Evolutionary conservation across 306 rosid species (phyloP).

Genomic region (Prosopis cineraria): DNA sequence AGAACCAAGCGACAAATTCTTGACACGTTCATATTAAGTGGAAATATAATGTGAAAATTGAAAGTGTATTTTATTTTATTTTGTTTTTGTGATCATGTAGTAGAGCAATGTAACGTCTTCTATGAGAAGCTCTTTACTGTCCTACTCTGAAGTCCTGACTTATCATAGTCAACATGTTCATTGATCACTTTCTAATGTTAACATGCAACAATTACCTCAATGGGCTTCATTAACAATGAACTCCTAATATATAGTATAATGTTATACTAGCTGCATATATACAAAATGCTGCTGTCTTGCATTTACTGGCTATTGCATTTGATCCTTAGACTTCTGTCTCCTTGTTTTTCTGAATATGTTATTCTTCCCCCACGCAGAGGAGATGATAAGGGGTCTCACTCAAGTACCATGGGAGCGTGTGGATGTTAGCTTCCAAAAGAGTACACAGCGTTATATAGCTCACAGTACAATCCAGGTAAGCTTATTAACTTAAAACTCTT

Average conservation of each 20-base stretch:
- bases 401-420: slow-evolving; percentile 93
- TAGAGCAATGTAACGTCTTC: background rate
- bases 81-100: background rate
- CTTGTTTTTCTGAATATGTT: slow-evolving; percentile 19
- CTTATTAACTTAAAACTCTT: background rate
- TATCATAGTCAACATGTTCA: background rate
- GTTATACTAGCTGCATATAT: background rate
- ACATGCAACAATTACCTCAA: slow-evolving; percentile 6
- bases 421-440: slow-evolving; percentile 88
- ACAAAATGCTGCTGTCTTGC: slow-evolving; percentile 10
- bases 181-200: slow-evolving; percentile 6
- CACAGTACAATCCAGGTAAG: slow-evolving; percentile 96
- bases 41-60: background rate
- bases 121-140: background rate
- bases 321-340: slow-evolving; percentile 10
- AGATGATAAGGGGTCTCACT: slow-evolving; percentile 88
- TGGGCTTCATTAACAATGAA: slow-evolving; percentile 14
- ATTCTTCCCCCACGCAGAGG: slow-evolving; percentile 54
- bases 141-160: background rate
- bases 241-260: slow-evolving; percentile 18
- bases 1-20: background rate
- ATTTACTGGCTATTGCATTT: slow-evolving; percentile 30
- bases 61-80: background rate
- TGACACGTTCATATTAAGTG: background rate
- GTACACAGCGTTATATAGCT: slow-evolving; percentile 80